Percentiles rank a stretch among this genome's conserved stretches.
These are phyloP conservation scores for Alternaria sp. DNA, from an alignment of 2,329 filamentous ascomycete species.

Conservation along the genomic window DNA sequence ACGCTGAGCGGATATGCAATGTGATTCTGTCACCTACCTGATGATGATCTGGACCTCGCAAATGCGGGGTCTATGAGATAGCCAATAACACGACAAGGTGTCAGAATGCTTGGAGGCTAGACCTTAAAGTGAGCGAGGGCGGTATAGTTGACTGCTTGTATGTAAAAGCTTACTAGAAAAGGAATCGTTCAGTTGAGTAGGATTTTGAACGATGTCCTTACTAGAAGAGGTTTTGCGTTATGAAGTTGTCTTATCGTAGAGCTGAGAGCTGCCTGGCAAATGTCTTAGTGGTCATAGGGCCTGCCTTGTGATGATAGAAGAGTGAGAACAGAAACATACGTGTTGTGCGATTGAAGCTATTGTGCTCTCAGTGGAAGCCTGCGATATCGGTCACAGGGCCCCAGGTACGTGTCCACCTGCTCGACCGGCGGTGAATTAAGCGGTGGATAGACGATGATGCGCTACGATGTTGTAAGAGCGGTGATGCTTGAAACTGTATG, in stretches of 20 bases:
- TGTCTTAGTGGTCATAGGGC: constrained; percentile 9
- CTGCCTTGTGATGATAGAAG: constrained; percentile 6
- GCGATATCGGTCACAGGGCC: constrained; percentile 7
- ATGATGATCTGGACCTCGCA: background rate
- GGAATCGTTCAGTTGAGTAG: background rate
- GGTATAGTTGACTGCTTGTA: background rate
- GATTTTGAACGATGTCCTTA: background rate
- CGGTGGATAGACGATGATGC: constrained; percentile 7
- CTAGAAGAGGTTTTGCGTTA: background rate
- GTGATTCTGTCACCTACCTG: constrained; percentile 22
- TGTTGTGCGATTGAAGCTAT: constrained; percentile 8
- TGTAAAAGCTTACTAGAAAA: background rate
- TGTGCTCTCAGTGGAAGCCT: constrained; percentile 15
- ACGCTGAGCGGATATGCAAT: constrained; percentile 2
- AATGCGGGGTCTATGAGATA: background rate
- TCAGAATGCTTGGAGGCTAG: background rate
- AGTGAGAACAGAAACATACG: constrained; percentile 8
- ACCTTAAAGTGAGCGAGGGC: background rate
- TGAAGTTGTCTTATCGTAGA: constrained; percentile 1
- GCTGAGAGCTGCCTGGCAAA: constrained; percentile 13
- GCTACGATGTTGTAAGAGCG: constrained; percentile 1
- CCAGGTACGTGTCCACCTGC: constrained; percentile 9
- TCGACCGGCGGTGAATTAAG: constrained; percentile 19
- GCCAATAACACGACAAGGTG: background rate
- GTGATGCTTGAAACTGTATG: background rate